Base-by-base conservation (phyloP, 192 early-diverging fungal genomes). In the Pilaira anomala region DNA sequence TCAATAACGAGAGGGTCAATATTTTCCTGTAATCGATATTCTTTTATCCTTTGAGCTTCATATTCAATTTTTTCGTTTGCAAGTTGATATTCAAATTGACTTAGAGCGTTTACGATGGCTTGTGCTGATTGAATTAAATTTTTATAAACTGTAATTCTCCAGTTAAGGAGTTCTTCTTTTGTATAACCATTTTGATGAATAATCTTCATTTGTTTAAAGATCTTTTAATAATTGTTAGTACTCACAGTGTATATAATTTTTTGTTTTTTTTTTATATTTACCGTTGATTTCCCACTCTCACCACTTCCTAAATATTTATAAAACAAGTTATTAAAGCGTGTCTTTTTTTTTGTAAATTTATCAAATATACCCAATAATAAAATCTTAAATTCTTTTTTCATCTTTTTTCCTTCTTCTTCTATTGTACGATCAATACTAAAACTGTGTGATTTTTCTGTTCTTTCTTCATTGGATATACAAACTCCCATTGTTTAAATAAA, bases 121-220 rank as follows among this genome's bases (percentile, higher is more conserved):
- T 91, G 89, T 39, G 87, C 89, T 45, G 89, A 91, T 57, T 94
- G 91, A 24, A 97, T 68, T 14, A 89, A 73, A 72, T 95, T 97
- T 71, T 91, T 91, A 71, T 89, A 89, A 51, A 97, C 83, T 0
- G 91, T 93, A 54, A 87, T 72, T 45, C 84, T 82, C 78, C 87
- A 93, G 39, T 83, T 72, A 49, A 82, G 75, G 24, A 93, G 72
- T 65, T 96, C 95, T 39, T 92, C 88, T 68, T 78, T 76, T 11
- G 88, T 91, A 73, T 94, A 96, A 9, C 93, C 95, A 48, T 92
- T 87, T 76, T 93, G 91, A 76, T 96, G 92, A 69, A 97, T 93
- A 72, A 97, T 94, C 77, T 94, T 96, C 93, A 97, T 97, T 74
- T 97, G 95, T 65, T 97, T 97, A 6, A 97, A 91, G 61, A 97